phyloP scores from a whole-genome alignment of 345 rosid genomes.

The Balakata baccata region DNA sequence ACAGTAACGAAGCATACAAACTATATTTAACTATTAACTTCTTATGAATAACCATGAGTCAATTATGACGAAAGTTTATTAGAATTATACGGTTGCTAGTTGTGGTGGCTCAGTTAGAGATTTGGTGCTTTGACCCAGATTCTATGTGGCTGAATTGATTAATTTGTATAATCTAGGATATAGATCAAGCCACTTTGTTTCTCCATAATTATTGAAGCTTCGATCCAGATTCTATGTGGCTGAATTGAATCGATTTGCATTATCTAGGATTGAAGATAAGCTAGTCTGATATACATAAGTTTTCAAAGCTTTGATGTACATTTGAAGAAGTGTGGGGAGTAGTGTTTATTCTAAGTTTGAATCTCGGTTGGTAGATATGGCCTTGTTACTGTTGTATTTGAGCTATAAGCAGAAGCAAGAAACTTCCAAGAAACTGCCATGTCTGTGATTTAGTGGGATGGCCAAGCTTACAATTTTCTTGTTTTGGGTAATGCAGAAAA shows the following conservation, averaged over 20 bases:
- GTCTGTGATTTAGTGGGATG: background rate
- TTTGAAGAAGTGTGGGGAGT: too few relatives aligned
- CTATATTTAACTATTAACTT: background rate
- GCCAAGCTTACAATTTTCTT: background rate
- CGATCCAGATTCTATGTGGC: too few relatives aligned
- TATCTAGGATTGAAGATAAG: too few relatives aligned
- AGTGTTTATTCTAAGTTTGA: background rate
- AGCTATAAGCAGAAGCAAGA: too few relatives aligned
- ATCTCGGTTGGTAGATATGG: background rate
- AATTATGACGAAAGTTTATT: background rate
- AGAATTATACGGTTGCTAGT: background rate
- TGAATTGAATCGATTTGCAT: too few relatives aligned
- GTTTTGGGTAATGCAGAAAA: conserved; percentile 48
- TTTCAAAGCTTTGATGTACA: background rate
- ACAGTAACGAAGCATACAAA: background rate
- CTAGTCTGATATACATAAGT: background rate
- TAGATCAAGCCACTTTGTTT: too few relatives aligned
- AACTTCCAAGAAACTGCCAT: background rate
- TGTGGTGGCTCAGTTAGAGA: background rate
- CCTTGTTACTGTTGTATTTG: background rate
- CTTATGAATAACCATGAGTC: background rate
- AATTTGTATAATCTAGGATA: too few relatives aligned
- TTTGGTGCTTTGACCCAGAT: background rate
- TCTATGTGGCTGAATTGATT: background rate
- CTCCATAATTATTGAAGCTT: too few relatives aligned